Evolutionary conservation across 75 land plant genomes (phyloP).

Genomic region (Gnetum montanum): DNA sequence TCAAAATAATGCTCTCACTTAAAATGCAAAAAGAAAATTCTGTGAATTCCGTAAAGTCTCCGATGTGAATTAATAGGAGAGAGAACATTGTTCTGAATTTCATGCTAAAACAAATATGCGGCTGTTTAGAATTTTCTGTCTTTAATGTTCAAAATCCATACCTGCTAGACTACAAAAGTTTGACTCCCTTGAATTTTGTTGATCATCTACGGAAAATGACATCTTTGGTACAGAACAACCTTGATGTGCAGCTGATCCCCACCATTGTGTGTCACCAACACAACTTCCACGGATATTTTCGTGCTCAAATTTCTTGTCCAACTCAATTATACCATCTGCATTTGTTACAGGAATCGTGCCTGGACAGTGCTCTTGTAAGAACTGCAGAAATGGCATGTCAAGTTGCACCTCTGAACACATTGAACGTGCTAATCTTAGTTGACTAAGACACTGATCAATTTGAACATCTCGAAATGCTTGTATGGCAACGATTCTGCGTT

Average conservation of each 20-base stretch:
- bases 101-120: too few relatives aligned
- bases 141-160: too few relatives aligned
- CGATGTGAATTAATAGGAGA: too few relatives aligned
- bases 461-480: slow-evolving; percentile 51
- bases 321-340: slow-evolving; percentile 25
- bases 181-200: slow-evolving; percentile 17
- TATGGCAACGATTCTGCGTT: slow-evolving; percentile 41
- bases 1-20: too few relatives aligned
- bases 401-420: slow-evolving; percentile 38
- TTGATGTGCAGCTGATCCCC: neutral
- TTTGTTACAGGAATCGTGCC: slow-evolving; percentile 19
- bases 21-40: too few relatives aligned
- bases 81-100: too few relatives aligned
- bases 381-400: slow-evolving; percentile 29
- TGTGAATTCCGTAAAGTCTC: too few relatives aligned
- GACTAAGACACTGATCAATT: slow-evolving; percentile 25
- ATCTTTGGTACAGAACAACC: neutral
- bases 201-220: slow-evolving; percentile 10
- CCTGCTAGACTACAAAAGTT: slow-evolving; percentile 30
- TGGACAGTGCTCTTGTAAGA: slow-evolving; percentile 44
- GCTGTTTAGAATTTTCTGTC: too few relatives aligned
- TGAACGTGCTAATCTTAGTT: slow-evolving; percentile 37
- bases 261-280: slow-evolving; percentile 1
- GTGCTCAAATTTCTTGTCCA: slow-evolving; percentile 21
- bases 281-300: slow-evolving; percentile 2